A percentile compares a stretch with the other conserved stretches of the same genome.
These are phyloP conservation scores for Malania oleifera DNA, from an alignment of 164 flowering plant species.

Conservation along the genomic window DNA sequence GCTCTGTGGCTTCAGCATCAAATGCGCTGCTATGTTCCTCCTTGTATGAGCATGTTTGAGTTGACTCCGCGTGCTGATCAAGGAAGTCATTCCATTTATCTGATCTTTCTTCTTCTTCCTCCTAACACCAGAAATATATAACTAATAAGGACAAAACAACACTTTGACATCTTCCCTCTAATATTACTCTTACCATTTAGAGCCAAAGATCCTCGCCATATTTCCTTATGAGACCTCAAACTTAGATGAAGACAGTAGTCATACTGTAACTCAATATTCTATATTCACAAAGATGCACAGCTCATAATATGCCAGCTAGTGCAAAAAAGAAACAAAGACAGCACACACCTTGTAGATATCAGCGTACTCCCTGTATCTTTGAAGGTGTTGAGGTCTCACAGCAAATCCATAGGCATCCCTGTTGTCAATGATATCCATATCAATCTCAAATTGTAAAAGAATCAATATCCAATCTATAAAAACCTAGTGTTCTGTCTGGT, in stretches of 20 bases:
- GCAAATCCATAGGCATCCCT: conserved; percentile 11
- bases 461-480: background rate
- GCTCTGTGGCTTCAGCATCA: conserved; percentile 11
- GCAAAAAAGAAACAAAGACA: background rate
- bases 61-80: conserved; percentile 20
- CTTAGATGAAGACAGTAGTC: no score
- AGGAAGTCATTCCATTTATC: conserved; percentile 38
- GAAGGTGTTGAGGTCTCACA: conserved; percentile 9
- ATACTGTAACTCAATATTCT: background rate
- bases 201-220: background rate
- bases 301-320: background rate
- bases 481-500: background rate
- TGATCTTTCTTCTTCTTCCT: conserved; percentile 47
- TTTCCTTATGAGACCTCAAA: background rate
- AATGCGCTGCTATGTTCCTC: conserved; percentile 11
- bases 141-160: background rate
- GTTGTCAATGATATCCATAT: background rate
- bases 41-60: conserved; percentile 15
- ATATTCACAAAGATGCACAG: background rate
- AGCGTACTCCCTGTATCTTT: conserved; percentile 6
- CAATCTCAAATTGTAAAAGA: background rate
- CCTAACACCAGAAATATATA: conserved; percentile 23
- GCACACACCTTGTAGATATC: conserved; percentile 26
- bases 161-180: background rate
- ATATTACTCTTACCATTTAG: background rate